These are phyloP conservation scores for Kitagawia praeruptora DNA, from an alignment of 129 eudicot species.

Conservation along the genomic window DNA sequence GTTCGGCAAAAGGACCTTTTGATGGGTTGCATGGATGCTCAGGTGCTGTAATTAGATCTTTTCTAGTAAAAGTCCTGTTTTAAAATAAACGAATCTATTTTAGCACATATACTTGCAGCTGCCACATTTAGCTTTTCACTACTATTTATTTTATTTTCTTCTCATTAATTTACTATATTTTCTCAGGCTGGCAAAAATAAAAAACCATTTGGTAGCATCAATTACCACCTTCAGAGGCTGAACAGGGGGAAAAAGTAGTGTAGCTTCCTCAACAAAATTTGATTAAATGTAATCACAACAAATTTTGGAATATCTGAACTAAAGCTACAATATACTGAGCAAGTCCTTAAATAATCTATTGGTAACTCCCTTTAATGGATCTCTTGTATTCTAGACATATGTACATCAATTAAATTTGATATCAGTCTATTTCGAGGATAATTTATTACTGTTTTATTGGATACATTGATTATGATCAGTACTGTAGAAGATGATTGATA, in stretches of 20 bases:
- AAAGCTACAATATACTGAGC: background rate
- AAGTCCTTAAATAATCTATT: background rate
- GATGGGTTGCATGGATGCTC: slow-evolving; percentile 59
- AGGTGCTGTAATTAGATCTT: slow-evolving; percentile 21
- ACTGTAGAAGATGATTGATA: background rate
- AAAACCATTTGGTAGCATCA: slow-evolving; percentile 50
- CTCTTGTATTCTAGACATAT: background rate
- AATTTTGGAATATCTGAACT: background rate
- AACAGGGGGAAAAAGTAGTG: slow-evolving; percentile 41
- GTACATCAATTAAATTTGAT: background rate
- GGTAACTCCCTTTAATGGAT: background rate
- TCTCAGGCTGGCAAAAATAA: slow-evolving; percentile 34
- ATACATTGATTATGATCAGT: background rate
- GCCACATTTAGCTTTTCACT: background rate
- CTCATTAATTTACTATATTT: background rate
- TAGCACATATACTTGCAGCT: background rate
- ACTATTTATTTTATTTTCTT: background rate
- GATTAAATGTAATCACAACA: background rate
- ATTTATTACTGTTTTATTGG: background rate
- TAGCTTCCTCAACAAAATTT: background rate
- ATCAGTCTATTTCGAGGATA: background rate
- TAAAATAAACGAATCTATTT: background rate
- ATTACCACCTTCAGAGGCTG: slow-evolving; percentile 67
- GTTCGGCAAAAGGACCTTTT: slow-evolving; percentile 41
- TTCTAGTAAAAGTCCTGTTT: background rate